Evolutionary conservation across 768 basidiomycete genomes (phyloP), one percentile per base, ranked within the genome.

Genomic region (Termitomyces sp.): DNA sequence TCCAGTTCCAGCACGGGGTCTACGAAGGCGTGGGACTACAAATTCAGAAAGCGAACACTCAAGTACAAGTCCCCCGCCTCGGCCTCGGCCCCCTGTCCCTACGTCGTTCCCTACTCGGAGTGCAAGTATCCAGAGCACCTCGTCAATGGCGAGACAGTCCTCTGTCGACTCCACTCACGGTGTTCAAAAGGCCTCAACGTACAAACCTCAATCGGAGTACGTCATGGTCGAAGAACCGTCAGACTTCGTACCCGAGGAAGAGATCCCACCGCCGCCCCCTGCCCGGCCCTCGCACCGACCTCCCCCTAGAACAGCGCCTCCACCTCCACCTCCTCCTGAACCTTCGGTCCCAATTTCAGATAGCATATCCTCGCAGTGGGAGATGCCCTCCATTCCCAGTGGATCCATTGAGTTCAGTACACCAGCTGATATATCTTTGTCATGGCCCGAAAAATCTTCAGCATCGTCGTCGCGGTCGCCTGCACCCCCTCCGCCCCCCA

Each of bases 381-480:
- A 89, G 59, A 69, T 87, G 5, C 82, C 88, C 0, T 75, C 78
- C 7, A 84, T 88, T 48, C 81, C 84, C 1, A 80, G 75, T 19
- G 75, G 79, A 2, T 67, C 73, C 5, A 66, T 88, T 21, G 85
- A 85, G 58, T 81, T 87, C 48, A 79, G 77, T 2, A 68, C 64
- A 40, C 69, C 69, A 5, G 61, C 73, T 0, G 80, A 82, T 42
- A 68, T 88, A 51, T 83, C 85, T 2, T 68, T 81, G 53, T 82
- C 85, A 5, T 89, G 86, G 85, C 82, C 84, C 1, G 86, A 88
- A 59, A 83, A 81, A 42, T 76, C 78, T 19, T 74, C 76, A 1
- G 62, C 51, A 62, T 66, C 73, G 63, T 69, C 47, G 44, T 57
- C 69, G 14, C 63, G 64, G 34, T 38, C 58, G 57, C 56, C 64